Evolutionary conservation across 192 early-diverging fungal species (phyloP).

Genomic region (Mortierella hygrophila): DNA sequence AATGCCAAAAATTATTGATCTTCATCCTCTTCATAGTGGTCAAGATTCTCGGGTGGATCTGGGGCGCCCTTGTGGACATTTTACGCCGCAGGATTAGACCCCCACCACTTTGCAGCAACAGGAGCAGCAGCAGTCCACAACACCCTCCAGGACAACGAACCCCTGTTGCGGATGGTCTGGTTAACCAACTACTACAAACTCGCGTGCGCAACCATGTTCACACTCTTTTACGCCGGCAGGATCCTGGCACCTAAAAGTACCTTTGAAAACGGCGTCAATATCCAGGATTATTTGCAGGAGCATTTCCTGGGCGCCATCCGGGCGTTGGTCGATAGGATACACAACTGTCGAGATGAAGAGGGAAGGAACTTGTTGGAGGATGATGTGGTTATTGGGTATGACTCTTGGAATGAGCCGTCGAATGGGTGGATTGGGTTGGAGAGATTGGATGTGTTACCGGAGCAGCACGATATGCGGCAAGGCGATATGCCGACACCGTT

Average conservation of each 20-base stretch:
- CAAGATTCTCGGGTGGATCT: conserved; percentile 59
- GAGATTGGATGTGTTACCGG: conserved; percentile 51
- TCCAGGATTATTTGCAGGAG: conserved; percentile 67
- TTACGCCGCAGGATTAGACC: conserved; percentile 60
- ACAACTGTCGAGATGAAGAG: conserved; percentile 19
- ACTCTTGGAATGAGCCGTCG: conserved; percentile 71
- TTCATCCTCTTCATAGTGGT: conserved; percentile 21
- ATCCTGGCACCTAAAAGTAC: conserved; percentile 61
- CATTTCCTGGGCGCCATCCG: conserved; percentile 61
- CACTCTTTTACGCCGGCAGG: conserved; percentile 66
- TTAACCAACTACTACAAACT: conserved; percentile 68
- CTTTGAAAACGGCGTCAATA: conserved; percentile 53
- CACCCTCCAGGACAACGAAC: conserved; percentile 29
- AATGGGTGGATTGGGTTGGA: conserved; percentile 62
- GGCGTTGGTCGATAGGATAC: conserved; percentile 53
- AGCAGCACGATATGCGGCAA: conserved; percentile 60
- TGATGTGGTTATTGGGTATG: conserved; percentile 63
- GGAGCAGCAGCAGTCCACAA: conserved; percentile 67
- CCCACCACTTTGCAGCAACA: conserved; percentile 57
- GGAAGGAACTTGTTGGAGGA: conserved; percentile 47
- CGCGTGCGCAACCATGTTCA: conserved; percentile 67
- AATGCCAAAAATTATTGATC: background rate
- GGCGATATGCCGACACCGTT: conserved; percentile 65
- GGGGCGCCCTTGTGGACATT: conserved; percentile 71
- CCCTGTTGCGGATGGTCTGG: conserved; percentile 69